Percentiles rank a stretch among this genome's conserved stretches.
These are phyloP conservation scores for Naganishia liquefaciens DNA, from an alignment of 1,284 basidiomycete genomes.

Conservation along the genomic window DNA sequence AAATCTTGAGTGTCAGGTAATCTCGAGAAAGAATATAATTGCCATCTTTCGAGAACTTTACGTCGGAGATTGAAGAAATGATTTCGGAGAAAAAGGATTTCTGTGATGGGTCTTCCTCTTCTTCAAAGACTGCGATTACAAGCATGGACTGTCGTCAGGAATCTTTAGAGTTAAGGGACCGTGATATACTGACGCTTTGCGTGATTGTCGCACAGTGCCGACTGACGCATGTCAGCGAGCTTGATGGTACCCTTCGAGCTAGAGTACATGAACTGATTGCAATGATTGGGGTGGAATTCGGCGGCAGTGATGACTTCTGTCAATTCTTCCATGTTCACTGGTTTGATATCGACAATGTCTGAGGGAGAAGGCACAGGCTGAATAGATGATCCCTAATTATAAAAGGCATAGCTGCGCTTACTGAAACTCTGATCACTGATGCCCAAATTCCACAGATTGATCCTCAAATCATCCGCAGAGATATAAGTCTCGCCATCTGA, in stretches of 20 bases:
- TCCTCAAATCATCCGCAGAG: slow-evolving; percentile 92
- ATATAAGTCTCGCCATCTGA: slow-evolving; percentile 99
- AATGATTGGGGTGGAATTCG: slow-evolving; percentile 96
- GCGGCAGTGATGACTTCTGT: slow-evolving; percentile 99
- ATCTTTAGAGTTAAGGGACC: background rate
- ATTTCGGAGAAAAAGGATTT: slow-evolving; percentile 99
- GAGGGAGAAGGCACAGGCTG: slow-evolving; percentile 19
- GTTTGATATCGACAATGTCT: slow-evolving; percentile 99
- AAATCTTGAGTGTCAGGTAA: slow-evolving; percentile 97
- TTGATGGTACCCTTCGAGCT: slow-evolving; percentile 99
- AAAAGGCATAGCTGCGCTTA: slow-evolving; percentile 58
- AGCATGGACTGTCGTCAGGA: background rate
- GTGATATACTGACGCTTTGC: slow-evolving; percentile 78
- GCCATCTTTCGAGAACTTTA: slow-evolving; percentile 97
- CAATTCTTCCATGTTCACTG: slow-evolving; percentile 99
- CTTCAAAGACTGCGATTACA: slow-evolving; percentile 76
- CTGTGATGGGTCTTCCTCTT: slow-evolving; percentile 95
- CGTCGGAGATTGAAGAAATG: slow-evolving; percentile 98
- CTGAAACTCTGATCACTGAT: slow-evolving; percentile 99
- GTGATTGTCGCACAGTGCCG: slow-evolving; percentile 92
- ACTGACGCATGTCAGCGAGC: slow-evolving; percentile 99
- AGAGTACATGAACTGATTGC: slow-evolving; percentile 99
- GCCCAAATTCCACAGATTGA: slow-evolving; percentile 98
- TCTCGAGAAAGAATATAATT: slow-evolving; percentile 96
- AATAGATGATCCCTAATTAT: background rate